These are phyloP conservation scores for Aspergillus fumigatiaffinis DNA, from an alignment of 2,329 filamentous ascomycete genomes.

Conservation along the genomic window DNA sequence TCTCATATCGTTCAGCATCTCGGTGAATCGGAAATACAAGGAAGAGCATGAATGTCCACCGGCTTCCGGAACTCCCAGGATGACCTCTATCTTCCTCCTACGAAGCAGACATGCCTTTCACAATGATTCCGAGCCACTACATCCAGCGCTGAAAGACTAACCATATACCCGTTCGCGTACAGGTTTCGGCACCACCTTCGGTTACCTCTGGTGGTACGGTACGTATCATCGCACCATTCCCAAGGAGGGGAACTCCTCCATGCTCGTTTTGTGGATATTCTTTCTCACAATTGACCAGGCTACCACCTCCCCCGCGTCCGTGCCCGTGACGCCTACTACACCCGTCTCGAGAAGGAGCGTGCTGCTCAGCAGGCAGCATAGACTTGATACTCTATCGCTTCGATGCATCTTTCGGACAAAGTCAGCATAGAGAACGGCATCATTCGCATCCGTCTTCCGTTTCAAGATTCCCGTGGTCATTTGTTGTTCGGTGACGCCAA, in stretches of 20 bases:
- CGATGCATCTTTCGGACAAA: background rate
- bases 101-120: background rate
- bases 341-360: conserved; percentile 60
- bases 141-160: conserved; percentile 11
- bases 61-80: background rate
- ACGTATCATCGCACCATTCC: conserved; percentile 29
- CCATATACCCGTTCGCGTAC: conserved; percentile 1
- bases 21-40: background rate
- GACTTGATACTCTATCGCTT: conserved; percentile 11
- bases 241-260: background rate
- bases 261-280: background rate
- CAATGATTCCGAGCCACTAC: background rate
- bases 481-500: background rate
- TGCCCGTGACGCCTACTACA: conserved; percentile 61
- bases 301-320: conserved; percentile 63
- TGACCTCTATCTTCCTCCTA: background rate
- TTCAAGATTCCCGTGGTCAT: background rate
- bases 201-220: conserved; percentile 67
- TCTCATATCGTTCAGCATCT: conserved; percentile 1
- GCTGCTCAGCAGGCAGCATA: conserved; percentile 37
- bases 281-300: conserved; percentile 38
- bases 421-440: conserved; percentile 4
- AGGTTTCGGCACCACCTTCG: conserved; percentile 61
- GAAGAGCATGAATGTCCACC: background rate
- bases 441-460: background rate